These are phyloP conservation scores for Chamaecrista fasciculata DNA, from an alignment of 306 rosid species.

Conservation along the genomic window DNA sequence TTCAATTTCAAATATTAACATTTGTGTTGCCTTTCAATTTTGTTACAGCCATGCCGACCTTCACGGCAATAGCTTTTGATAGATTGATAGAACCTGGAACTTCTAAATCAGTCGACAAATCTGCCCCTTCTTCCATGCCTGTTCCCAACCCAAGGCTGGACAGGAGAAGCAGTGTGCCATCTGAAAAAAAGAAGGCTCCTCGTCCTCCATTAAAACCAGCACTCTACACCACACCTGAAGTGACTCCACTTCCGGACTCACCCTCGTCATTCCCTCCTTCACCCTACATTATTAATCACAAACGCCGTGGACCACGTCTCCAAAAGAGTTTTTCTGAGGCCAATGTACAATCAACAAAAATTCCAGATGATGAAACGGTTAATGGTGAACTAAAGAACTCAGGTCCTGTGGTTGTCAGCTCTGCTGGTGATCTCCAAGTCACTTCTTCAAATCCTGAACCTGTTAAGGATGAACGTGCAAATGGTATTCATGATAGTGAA, in stretches of 20 bases:
- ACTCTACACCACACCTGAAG: conserved; percentile 84
- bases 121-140: conserved; percentile 55
- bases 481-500: conserved; percentile 35
- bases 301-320: conserved; percentile 92
- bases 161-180: conserved; percentile 51
- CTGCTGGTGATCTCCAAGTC: conserved; percentile 43
- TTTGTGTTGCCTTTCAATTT: conserved; percentile 25
- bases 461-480: conserved; percentile 35
- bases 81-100: conserved; percentile 77
- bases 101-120: conserved; percentile 63
- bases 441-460: conserved; percentile 37
- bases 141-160: conserved; percentile 49
- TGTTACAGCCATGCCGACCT: conserved; percentile 77
- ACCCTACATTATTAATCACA: conserved; percentile 88
- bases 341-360: conserved; percentile 37
- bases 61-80: conserved; percentile 81
- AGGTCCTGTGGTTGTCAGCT: conserved; percentile 41
- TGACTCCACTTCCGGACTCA: conserved; percentile 76
- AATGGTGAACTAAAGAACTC: conserved; percentile 17
- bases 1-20: neutral
- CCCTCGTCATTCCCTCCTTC: conserved; percentile 90
- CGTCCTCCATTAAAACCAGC: conserved; percentile 80
- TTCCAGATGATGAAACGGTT: conserved; percentile 29
- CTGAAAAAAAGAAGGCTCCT: conserved; percentile 38
- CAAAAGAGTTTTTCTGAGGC: conserved; percentile 74